Conservation (phyloP, 2,329 filamentous ascomycete genomes). For the Phialophora chinensis region DNA sequence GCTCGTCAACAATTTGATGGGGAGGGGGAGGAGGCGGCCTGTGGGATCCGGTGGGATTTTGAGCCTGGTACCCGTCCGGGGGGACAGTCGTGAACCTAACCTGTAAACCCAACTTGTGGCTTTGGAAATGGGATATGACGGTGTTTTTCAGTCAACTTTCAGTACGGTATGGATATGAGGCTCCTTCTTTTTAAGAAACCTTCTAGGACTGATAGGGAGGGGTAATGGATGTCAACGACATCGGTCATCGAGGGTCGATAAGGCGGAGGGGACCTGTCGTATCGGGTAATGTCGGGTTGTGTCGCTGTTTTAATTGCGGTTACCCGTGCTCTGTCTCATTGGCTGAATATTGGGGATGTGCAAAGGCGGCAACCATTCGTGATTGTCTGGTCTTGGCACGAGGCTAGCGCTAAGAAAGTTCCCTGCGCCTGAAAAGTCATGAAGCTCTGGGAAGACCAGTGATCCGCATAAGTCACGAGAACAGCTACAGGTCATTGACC, state of each 20-base stretch:
- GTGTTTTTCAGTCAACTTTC: not conserved
- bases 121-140: too few relatives aligned
- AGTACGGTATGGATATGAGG: not conserved
- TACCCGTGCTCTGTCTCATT: not conserved
- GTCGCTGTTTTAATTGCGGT: not conserved
- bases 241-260: conserved; percentile 7
- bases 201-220: not conserved
- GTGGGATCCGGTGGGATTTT: not conserved
- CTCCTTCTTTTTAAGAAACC: not conserved
- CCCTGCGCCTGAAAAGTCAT: conserved; percentile 33
- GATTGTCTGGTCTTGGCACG: not conserved
- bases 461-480: conserved; percentile 28
- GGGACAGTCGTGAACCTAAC: not conserved
- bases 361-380: not conserved
- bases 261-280: not conserved
- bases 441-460: conserved; percentile 30
- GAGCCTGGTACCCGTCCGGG: not conserved
- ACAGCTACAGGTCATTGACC: conserved; percentile 28
- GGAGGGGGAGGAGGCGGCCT: not conserved
- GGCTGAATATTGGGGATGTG: not conserved
- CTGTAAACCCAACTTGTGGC: not conserved
- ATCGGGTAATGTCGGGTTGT: not conserved
- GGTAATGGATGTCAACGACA: not conserved
- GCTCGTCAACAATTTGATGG: not conserved
- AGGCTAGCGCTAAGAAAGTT: conserved; percentile 24